Evolutionary conservation across 1,139 yeast species (phyloP).

Genomic region (Candida tetrigidarum): DNA sequence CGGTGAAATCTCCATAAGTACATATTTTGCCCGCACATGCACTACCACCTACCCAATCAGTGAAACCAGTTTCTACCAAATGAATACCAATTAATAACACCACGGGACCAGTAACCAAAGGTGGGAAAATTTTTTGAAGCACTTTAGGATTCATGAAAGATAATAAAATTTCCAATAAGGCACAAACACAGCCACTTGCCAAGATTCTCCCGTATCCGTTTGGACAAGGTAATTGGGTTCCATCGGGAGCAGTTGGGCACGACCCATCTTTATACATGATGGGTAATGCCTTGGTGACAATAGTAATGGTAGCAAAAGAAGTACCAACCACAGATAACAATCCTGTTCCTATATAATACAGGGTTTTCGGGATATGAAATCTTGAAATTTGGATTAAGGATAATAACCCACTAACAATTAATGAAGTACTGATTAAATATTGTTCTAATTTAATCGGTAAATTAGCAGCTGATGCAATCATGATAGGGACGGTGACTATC

Average conservation of each 20-base stretch:
- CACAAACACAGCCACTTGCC: constrained; percentile 80
- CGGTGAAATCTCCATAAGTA: constrained; percentile 20
- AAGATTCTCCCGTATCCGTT: constrained; percentile 88
- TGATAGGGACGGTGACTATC: constrained; percentile 81
- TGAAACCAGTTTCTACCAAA: constrained; percentile 70
- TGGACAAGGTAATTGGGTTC: constrained; percentile 77
- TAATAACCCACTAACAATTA: constrained; percentile 75
- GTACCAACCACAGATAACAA: constrained; percentile 88
- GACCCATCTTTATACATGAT: constrained; percentile 75
- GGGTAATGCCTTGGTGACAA: constrained; percentile 76
- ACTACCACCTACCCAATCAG: constrained; percentile 91
- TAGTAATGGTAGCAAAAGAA: constrained; percentile 84
- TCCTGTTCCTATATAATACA: constrained; percentile 85
- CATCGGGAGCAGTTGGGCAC: constrained; percentile 65
- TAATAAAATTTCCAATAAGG: constrained; percentile 68
- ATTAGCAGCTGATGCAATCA: constrained; percentile 66
- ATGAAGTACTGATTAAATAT: constrained; percentile 77
- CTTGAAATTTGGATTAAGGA: constrained; percentile 81
- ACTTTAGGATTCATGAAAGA: constrained; percentile 77
- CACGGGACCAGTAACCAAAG: constrained; percentile 91
- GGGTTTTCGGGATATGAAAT: constrained; percentile 72
- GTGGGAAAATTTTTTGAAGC: constrained; percentile 79
- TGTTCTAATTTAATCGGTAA: constrained; percentile 54
- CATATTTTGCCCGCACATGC: constrained; percentile 56
- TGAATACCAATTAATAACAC: constrained; percentile 79